phyloP scores from a whole-genome alignment of 352 stramenopile species.

The Phytopythium delawarense region DNA sequence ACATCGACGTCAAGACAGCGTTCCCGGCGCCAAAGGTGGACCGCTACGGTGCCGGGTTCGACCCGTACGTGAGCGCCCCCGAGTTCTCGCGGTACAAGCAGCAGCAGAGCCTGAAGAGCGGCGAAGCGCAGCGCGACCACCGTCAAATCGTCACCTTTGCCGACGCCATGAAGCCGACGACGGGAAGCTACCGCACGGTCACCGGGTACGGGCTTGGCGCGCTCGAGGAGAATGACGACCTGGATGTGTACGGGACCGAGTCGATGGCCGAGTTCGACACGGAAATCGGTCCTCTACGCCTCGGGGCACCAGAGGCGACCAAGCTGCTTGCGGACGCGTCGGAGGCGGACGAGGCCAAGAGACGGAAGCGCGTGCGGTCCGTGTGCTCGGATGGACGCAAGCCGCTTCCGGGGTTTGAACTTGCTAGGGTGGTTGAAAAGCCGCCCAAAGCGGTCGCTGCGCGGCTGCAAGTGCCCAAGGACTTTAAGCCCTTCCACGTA shows the following conservation, averaged over 20 bases:
- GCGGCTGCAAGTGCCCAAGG: constrained; percentile 44
- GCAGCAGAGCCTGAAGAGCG: constrained; percentile 18
- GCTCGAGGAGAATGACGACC: constrained; percentile 80
- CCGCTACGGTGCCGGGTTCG: constrained; percentile 72
- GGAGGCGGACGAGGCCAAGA: constrained; percentile 12
- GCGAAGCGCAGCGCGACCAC: constrained; percentile 19
- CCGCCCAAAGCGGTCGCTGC: constrained; percentile 34
- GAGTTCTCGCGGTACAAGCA: constrained; percentile 66
- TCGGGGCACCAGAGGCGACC: constrained; percentile 7
- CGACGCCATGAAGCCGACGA: constrained; percentile 46
- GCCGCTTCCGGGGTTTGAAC: constrained; percentile 52
- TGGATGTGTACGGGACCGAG: constrained; percentile 71
- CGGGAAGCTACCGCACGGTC: constrained; percentile 28
- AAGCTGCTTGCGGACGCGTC: not conserved
- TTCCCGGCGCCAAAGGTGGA: constrained; percentile 76
- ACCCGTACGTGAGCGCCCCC: constrained; percentile 67
- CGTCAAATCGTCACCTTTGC: constrained; percentile 71
- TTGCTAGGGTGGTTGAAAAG: constrained; percentile 36
- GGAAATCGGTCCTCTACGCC: constrained; percentile 35
- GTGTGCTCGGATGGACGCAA: constrained; percentile 60
- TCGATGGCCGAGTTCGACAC: constrained; percentile 71
- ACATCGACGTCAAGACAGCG: constrained; percentile 37
- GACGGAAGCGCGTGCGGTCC: constrained; percentile 8
- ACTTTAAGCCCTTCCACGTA: constrained; percentile 41
- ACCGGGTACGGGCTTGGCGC: constrained; percentile 67